Evolutionary conservation across 139 green algal genomes (phyloP).

Genomic region (Chlamydomonas urium): DNA sequence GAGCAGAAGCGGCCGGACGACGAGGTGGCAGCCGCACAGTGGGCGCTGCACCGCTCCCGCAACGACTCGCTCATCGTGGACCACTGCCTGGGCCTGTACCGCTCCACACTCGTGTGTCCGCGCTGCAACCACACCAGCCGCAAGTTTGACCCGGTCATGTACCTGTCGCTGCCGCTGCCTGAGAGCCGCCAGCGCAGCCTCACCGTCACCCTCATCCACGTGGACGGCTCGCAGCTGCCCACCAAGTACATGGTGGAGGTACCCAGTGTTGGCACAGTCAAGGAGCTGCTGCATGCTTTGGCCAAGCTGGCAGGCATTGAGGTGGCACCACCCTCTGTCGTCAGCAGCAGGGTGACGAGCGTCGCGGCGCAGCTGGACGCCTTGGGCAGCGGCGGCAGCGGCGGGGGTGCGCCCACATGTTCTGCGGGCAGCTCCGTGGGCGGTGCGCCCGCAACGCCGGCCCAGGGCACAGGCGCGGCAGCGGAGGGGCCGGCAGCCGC

Average conservation of each 20-base stretch:
- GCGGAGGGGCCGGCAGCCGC: not conserved
- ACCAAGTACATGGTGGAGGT: conserved; percentile 40
- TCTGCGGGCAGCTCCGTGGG: too few species aligned
- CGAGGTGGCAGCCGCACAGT: conserved; percentile 76
- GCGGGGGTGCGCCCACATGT: too few species aligned
- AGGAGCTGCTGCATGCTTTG: conserved; percentile 46
- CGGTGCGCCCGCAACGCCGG: too few species aligned
- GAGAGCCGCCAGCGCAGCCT: conserved; percentile 32
- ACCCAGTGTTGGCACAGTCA: conserved; percentile 33
- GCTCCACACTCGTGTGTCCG: conserved; percentile 85
- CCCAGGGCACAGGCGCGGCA: not conserved
- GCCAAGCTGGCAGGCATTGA: conserved; percentile 7
- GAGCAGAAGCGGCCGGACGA: conserved; percentile 58
- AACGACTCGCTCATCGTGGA: conserved; percentile 93
- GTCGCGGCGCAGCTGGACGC: not conserved
- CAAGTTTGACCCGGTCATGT: conserved; percentile 98
- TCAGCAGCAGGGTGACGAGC: not conserved
- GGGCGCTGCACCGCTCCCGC: conserved; percentile 74
- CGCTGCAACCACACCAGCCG: conserved; percentile 64
- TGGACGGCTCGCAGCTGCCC: conserved; percentile 37
- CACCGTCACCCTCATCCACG: conserved; percentile 52
- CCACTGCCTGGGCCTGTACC: conserved; percentile 86
- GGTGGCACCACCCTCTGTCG: not conserved
- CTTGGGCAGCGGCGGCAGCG: not conserved
- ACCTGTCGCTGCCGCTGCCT: conserved; percentile 89